A percentile compares a stretch with the other conserved stretches of the same genome.
These are phyloP conservation scores for Globisporangium mamillatum DNA, from an alignment of 352 stramenopile genomes.

Conservation along the genomic window DNA sequence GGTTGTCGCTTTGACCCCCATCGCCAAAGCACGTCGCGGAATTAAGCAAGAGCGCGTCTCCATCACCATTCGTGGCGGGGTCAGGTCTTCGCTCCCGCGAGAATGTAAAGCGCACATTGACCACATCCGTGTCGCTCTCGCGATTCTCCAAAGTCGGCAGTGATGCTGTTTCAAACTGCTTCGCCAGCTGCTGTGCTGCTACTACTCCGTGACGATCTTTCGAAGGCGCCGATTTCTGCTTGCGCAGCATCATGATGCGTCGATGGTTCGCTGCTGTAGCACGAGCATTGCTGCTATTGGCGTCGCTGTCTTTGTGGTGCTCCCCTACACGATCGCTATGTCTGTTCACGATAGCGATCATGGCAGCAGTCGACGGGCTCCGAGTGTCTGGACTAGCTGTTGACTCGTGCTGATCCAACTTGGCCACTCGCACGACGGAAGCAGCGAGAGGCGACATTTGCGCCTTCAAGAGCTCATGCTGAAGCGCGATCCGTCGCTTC, in stretches of 20 bases:
- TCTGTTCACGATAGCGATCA: background rate
- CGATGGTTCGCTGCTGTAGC: conserved; percentile 52
- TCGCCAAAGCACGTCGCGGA: background rate
- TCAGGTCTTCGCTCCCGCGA: conserved; percentile 25
- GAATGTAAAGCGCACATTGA: conserved; percentile 61
- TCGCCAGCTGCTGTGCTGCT: background rate
- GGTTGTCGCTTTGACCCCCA: conserved; percentile 4
- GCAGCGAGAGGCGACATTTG: conserved; percentile 42
- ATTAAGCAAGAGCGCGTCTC: background rate
- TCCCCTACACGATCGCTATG: background rate
- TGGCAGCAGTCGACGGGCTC: conserved; percentile 2
- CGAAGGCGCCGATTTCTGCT: conserved; percentile 23
- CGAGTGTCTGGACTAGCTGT: background rate
- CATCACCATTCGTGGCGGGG: too few species aligned
- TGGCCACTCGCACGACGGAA: conserved; percentile 25
- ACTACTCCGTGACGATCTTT: background rate
- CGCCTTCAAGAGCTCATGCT: conserved; percentile 50
- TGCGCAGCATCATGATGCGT: conserved; percentile 54
- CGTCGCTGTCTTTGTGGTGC: background rate
- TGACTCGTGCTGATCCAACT: conserved; percentile 24
- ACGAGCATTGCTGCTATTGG: conserved; percentile 9
- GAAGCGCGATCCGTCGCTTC: conserved; percentile 39
- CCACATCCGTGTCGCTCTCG: conserved; percentile 31
- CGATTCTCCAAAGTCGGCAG: conserved; percentile 2
- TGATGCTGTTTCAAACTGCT: conserved; percentile 5